Base-by-base conservation (phyloP, 345 rosid genomes). In the Citrus glauca region DNA sequence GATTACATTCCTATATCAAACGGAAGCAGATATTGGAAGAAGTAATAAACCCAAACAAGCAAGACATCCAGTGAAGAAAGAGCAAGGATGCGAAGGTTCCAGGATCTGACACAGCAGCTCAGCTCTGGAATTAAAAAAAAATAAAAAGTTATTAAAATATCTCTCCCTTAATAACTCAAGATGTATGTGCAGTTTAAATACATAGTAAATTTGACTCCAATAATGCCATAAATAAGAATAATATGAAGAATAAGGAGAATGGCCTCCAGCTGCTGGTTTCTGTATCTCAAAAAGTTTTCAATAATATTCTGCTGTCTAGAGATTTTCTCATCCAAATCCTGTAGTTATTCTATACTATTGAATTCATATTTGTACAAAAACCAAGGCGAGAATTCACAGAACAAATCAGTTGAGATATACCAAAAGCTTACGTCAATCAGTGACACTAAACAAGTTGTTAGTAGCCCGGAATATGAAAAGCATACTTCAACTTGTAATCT, bases 1-100 rank as follows among this genome's bases (percentile, higher is more conserved):
- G 88, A 73, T 71, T 85, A 25, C 88, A 79, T 59, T 75, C 77
- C 73, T 73, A 69, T 24, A 66, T 86, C 55, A 80, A 82, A 76
- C 77, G 81, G 40, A 76, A 82, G 62, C 27, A 60, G 69, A 75
- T 33, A 24, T 7, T 77, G 66, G 84, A 79, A 71, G 73, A 30
- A 38, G 66, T 55, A 17, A 68, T 38, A 37, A 78, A 57, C 69
- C n/a, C 9, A 53, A 72, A 74, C 55, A 33, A 65, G 25, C 40
- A 73, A 2, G 16, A 7, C 35, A 7, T 6, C 30, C n/a, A 9
- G 20, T 73, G 61, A 59, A 59, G 40, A 30, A 53, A 62, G 56
- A 33, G 50, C 5, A 13, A 13, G 17, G 50, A 45, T 42, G 50
- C 16, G 3, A 0, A 42, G 50, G 48, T 42, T 42, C 16, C 50